phyloP scores from a whole-genome alignment of 140 eudicot species.

The Erigeron philadelphicus region DNA sequence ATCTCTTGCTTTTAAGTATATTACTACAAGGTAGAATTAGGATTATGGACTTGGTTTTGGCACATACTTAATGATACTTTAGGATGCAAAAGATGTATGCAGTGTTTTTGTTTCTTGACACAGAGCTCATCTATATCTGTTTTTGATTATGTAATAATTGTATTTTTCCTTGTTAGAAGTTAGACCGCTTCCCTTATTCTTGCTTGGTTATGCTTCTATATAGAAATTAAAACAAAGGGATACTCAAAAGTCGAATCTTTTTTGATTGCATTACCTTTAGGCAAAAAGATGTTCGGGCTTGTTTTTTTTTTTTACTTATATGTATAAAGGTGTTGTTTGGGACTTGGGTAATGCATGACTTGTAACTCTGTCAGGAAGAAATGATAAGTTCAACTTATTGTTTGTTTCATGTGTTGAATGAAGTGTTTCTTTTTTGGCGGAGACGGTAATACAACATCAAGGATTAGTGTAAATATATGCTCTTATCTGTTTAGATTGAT shows the following conservation, averaged over 20 bases:
- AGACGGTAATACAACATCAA: not conserved
- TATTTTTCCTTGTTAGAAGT: not conserved
- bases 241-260: too few species aligned
- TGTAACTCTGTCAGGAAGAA: not conserved
- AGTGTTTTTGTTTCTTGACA: not conserved
- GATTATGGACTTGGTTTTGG: constrained; percentile 7
- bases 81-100: not conserved
- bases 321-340: not conserved
- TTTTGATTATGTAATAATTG: not conserved
- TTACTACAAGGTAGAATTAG: not conserved
- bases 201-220: not conserved
- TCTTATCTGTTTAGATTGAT: not conserved
- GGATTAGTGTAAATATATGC: not conserved
- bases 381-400: not conserved
- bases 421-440: not conserved
- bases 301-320: not conserved
- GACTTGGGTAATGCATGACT: constrained; percentile 1
- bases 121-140: not conserved
- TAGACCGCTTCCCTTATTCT: not conserved
- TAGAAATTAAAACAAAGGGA: not conserved
- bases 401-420: not conserved
- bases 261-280: not conserved
- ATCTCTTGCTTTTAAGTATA: not conserved
- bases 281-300: not conserved
- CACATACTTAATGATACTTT: not conserved